Evolutionary conservation across 257 asterid genomes (phyloP), one percentile per base, ranked within the genome.

Genomic region (Capsicum baccatum): DNA sequence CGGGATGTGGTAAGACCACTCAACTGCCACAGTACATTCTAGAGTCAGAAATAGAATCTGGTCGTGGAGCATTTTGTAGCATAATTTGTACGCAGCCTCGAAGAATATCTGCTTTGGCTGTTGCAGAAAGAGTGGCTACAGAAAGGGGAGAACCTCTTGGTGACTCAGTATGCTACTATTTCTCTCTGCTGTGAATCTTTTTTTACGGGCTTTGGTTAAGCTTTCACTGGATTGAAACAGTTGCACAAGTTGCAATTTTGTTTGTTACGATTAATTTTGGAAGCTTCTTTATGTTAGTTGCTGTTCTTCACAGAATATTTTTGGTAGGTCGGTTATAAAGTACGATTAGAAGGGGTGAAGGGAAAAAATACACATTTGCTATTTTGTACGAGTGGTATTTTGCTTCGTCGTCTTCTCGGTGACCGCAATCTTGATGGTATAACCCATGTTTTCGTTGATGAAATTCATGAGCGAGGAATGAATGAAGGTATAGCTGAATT

Each of bases 121-220:
- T 96, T 85, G 86, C 99, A 79, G 99, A 96, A 87, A 92, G 99
- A 91, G 99, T 96, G 83, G 90, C 99, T 80, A 85, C 98, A 44
- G 99, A 96, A 92, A 89, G 98, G 90, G 99, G 99, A 86, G 99
- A 96, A 85, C 94, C 95, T 85, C 98, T 96, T 87, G 99, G 99
- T 59, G 98, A 96, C 89, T 91, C 98, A 63, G 99, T 96, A 91
- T 55, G 97, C 89, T 83, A 79, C 90, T 87, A 86, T 86, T 85
- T 87, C 57, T 88, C 83, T 87, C 85, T 85, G 26, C 60, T 86
- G 83, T 81, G 56, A 54, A 16, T 54, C 10, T 39, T 83, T 82
- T 62, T 59, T 44, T 63, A 9, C 10, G 21, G 37, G 71, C 67
- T 55, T 82, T 66, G 26, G 74, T 55, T 60, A 79, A 21, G 17